Percentiles rank a stretch among this genome's conserved stretches.
phyloP scores from a whole-genome alignment of 2,329 filamentous ascomycete species.

The Tolypocladium capitatum region DNA sequence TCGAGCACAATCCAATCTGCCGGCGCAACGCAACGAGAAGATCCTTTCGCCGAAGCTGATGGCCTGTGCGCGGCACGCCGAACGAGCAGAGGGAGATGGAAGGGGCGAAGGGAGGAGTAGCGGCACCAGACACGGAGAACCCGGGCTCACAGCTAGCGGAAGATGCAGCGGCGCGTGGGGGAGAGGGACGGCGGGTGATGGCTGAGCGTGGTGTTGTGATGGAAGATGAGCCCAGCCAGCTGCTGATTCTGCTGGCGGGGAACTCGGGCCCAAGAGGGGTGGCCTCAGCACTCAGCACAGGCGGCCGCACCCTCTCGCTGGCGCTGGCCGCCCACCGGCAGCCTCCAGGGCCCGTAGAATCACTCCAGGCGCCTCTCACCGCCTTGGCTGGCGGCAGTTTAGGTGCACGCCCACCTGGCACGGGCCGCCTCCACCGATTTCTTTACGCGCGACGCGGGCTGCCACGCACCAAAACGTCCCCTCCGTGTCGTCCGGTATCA shows the following conservation, averaged over 20 bases:
- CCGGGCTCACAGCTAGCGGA: neutral
- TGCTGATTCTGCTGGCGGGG: neutral
- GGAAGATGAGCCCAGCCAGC: neutral
- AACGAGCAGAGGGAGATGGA: neutral
- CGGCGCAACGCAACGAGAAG: constrained; percentile 1
- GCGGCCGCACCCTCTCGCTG: no score
- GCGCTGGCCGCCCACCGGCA: neutral
- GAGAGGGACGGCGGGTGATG: neutral
- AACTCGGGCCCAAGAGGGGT: no score
- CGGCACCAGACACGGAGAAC: neutral
- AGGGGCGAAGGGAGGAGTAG: neutral
- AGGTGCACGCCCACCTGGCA: neutral
- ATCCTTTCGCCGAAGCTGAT: neutral
- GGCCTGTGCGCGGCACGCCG: neutral
- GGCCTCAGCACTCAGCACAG: no score
- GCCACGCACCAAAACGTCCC: no score
- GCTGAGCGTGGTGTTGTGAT: neutral
- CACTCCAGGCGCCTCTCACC: neutral
- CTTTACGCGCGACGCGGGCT: constrained; percentile 25
- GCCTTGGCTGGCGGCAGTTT: neutral
- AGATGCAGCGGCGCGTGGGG: neutral
- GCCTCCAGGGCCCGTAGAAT: neutral
- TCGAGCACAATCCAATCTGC: neutral
- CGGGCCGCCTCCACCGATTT: no score
- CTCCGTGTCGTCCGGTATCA: no score